Evolutionary conservation across 2,329 filamentous ascomycete species (phyloP).

Genomic region (Thielaviopsis musarum): DNA sequence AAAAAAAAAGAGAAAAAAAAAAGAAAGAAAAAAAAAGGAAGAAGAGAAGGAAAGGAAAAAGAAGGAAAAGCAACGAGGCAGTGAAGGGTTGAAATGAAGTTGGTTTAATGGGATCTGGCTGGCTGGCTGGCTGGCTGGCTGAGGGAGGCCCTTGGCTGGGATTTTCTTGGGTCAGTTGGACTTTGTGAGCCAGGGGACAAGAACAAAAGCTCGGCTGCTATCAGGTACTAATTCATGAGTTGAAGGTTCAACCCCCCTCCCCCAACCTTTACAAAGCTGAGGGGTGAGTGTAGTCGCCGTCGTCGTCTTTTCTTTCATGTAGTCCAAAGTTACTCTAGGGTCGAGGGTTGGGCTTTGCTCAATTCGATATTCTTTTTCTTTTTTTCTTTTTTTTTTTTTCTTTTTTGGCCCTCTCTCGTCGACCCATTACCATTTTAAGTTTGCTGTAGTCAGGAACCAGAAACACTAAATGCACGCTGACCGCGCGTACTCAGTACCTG

Average conservation of each 20-base stretch:
- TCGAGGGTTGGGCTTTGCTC: background rate
- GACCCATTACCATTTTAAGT: background rate
- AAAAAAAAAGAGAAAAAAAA: background rate
- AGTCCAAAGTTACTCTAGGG: background rate
- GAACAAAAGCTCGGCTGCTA: background rate
- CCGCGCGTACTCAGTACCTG: background rate
- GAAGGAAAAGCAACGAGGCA: slow-evolving; percentile 1
- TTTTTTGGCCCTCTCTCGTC: too few species aligned
- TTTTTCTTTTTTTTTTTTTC: too few species aligned
- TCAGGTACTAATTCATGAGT: too few species aligned
- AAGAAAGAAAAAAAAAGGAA: slow-evolving; percentile 2
- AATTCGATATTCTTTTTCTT: too few species aligned
- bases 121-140: background rate
- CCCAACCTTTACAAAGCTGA: background rate
- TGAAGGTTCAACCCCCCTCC: too few species aligned
- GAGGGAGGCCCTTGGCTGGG: slow-evolving; percentile 5
- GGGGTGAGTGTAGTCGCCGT: background rate
- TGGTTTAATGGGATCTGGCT: slow-evolving; percentile 10
- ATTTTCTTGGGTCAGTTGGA: background rate
- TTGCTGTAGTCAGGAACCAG: slow-evolving; percentile 6
- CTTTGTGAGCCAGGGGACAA: background rate
- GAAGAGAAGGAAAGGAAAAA: background rate
- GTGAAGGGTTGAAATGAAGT: background rate
- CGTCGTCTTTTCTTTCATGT: background rate
- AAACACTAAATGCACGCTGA: background rate